Percentiles rank a stretch among this genome's conserved stretches.
These are phyloP conservation scores for Actinomucor elegans DNA, from an alignment of 371 early-diverging fungal genomes.

Conservation along the genomic window DNA sequence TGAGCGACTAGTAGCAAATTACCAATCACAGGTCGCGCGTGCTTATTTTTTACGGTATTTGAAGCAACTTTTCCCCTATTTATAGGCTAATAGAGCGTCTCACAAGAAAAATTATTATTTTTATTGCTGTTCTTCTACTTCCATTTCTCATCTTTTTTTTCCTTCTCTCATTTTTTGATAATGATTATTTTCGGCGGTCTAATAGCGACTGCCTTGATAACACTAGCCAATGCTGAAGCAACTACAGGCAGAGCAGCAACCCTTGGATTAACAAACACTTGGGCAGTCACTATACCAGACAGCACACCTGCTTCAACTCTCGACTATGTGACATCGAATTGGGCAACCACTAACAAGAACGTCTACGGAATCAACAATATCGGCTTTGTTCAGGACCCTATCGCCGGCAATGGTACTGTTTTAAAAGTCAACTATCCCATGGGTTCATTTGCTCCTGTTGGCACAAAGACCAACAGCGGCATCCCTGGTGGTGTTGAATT, in stretches of 20 bases:
- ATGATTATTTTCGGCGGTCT: not conserved
- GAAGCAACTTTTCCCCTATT: too few species aligned
- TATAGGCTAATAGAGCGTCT: too few species aligned
- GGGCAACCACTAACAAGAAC: constrained; percentile 8
- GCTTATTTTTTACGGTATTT: too few species aligned
- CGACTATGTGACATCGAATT: constrained; percentile 12
- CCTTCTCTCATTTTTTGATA: too few species aligned
- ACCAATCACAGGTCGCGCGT: too few species aligned
- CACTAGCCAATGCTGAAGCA: not conserved
- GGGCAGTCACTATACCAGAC: constrained; percentile 31
- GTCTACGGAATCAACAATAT: constrained; percentile 15
- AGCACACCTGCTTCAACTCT: not conserved
- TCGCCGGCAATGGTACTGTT: constrained; percentile 5
- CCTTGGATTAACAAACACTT: constrained; percentile 33
- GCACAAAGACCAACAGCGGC: constrained; percentile 27
- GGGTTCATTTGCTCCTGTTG: constrained; percentile 28
- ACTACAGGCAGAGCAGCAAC: constrained; percentile 20
- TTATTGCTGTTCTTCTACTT: too few species aligned
- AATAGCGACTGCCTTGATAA: not conserved
- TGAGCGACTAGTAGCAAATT: too few species aligned
- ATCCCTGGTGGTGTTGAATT: constrained; percentile 50
- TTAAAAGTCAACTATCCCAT: constrained; percentile 18
- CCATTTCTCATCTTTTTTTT: too few species aligned
- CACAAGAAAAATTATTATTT: not conserved
- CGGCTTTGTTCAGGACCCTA: constrained; percentile 11